These are phyloP conservation scores for Rutstroemia sp. DNA, from an alignment of 2,329 filamentous ascomycete species.

Conservation along the genomic window DNA sequence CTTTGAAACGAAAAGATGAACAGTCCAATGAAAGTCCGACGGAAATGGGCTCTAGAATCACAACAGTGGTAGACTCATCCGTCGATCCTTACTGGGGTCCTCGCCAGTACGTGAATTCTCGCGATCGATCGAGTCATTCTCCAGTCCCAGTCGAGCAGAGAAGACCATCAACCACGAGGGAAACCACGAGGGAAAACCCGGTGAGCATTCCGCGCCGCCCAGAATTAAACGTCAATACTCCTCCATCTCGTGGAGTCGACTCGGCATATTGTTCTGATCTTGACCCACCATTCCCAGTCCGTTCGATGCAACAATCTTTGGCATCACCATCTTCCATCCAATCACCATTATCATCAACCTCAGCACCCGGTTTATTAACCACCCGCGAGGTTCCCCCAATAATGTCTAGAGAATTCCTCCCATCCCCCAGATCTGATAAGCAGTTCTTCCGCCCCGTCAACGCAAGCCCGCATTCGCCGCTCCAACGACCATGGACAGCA, in stretches of 20 bases:
- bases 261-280: conserved; percentile 29
- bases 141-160: not conserved
- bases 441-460: conserved; percentile 56
- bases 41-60: not conserved
- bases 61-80: conserved; percentile 7
- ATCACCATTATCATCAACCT: conserved; percentile 7
- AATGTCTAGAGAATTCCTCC: conserved; percentile 15
- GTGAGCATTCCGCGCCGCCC: conserved; percentile 7
- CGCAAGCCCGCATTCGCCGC: conserved; percentile 55
- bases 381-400: conserved; percentile 7
- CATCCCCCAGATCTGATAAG: conserved; percentile 40
- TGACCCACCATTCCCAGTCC: conserved; percentile 17
- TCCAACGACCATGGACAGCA: conserved; percentile 39
- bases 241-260: conserved; percentile 27
- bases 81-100: conserved; percentile 11
- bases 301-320: conserved; percentile 8
- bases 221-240: conserved; percentile 15
- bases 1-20: conserved; percentile 22
- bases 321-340: conserved; percentile 9
- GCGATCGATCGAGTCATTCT: not conserved
- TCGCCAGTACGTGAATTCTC: conserved; percentile 6
- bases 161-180: not conserved
- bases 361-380: not conserved
- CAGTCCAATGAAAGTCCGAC: conserved; percentile 9
- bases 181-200: not conserved